Evolutionary conservation across 257 asterid species (phyloP).

Genomic region (Forsythia viridissima): DNA sequence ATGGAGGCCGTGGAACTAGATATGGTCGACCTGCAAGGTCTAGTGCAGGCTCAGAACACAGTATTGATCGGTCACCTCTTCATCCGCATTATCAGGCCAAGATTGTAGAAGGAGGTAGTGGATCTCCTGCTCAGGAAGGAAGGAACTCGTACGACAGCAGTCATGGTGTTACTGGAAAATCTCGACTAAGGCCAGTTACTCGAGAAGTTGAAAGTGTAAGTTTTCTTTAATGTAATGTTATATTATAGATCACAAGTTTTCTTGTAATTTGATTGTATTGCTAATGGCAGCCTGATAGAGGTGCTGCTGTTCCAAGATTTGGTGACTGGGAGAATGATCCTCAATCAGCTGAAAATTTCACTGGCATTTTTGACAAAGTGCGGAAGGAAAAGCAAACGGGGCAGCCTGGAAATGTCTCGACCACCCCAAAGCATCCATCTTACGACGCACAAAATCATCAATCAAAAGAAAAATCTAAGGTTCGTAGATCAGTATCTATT

Average conservation of each 20-base stretch:
- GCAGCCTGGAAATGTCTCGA: slow-evolving; percentile 40
- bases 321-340: slow-evolving; percentile 89
- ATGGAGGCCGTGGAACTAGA: slow-evolving; percentile 50
- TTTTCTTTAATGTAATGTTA: neutral
- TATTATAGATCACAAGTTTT: neutral
- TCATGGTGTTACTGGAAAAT: slow-evolving; percentile 52
- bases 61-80: slow-evolving; percentile 70
- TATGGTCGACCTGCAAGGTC: slow-evolving; percentile 42
- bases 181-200: slow-evolving; percentile 43
- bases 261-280: slow-evolving; percentile 10
- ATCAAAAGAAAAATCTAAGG: slow-evolving; percentile 41
- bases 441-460: slow-evolving; percentile 24
- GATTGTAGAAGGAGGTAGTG: slow-evolving; percentile 40
- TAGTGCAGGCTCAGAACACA: slow-evolving; percentile 62
- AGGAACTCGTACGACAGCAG: slow-evolving; percentile 50
- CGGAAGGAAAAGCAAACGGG: slow-evolving; percentile 54
- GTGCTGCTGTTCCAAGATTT: slow-evolving; percentile 82
- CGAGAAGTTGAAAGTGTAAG: slow-evolving; percentile 75
- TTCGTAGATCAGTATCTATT: neutral
- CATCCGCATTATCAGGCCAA: slow-evolving; percentile 62
- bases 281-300: slow-evolving; percentile 60
- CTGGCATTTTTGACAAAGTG: slow-evolving; percentile 65
- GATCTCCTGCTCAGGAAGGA: slow-evolving; percentile 70
- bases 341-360: slow-evolving; percentile 72
- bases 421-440: slow-evolving; percentile 46